phyloP scores from a whole-genome alignment of 345 rosid genomes.

The Sonneratia alba region DNA sequence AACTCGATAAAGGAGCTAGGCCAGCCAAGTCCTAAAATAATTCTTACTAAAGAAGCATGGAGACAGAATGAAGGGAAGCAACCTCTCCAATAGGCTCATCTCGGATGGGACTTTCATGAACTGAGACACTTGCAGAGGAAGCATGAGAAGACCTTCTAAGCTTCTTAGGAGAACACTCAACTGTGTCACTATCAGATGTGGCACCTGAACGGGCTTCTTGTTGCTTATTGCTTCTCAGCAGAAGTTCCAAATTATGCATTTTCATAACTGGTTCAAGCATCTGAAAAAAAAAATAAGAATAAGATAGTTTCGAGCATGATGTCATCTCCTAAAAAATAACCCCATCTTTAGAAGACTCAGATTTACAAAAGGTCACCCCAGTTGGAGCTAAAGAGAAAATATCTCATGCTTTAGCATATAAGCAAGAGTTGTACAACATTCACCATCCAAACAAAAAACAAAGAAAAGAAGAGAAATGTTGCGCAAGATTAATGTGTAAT shows the following conservation, averaged over 20 bases:
- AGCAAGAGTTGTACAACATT: not conserved
- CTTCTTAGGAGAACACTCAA: slow-evolving; percentile 5
- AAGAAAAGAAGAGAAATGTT: too few species aligned
- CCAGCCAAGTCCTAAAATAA: not conserved
- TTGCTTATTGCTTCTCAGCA: slow-evolving; percentile 19
- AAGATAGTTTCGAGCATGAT: too few species aligned
- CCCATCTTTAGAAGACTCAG: not conserved
- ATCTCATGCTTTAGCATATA: not conserved
- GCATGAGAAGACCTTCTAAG: slow-evolving; percentile 1
- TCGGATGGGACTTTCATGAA: not conserved
- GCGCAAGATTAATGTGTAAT: not conserved
- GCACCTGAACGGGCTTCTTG: not conserved
- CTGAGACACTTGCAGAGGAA: slow-evolving; percentile 5
- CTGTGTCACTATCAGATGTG: slow-evolving; percentile 5
- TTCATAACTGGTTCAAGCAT: slow-evolving; percentile 36
- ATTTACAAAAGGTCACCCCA: not conserved
- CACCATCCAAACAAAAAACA: not conserved
- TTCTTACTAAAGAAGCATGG: not conserved
- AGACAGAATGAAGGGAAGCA: not conserved
- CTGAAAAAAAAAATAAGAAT: slow-evolving; percentile 21
- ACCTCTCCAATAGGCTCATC: slow-evolving; percentile 1
- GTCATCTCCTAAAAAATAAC: not conserved
- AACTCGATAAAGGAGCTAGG: not conserved
- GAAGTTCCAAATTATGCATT: slow-evolving; percentile 21
- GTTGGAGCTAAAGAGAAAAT: too few species aligned